Conservation (phyloP, 352 stramenopile genomes). For the Thraustochytrium striatum region DNA sequence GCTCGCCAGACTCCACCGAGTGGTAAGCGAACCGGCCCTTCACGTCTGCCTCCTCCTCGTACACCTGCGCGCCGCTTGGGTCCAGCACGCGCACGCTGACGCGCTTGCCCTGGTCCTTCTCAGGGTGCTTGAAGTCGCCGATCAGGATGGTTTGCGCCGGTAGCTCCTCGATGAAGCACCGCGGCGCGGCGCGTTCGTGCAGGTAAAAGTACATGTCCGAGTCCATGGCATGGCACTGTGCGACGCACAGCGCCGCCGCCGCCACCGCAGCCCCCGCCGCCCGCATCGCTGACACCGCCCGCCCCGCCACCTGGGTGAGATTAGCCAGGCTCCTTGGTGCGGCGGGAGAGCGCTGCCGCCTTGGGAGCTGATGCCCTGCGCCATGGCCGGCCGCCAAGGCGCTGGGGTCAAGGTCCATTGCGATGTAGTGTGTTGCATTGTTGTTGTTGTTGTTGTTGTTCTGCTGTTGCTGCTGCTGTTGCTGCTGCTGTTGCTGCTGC, state of each 20-base stretch:
- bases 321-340: no score
- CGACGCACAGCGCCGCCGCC: no score
- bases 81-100: slow-evolving; percentile 1
- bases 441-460: no score
- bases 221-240: background rate
- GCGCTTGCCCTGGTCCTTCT: no score
- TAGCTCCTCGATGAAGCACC: slow-evolving; percentile 40
- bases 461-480: no score
- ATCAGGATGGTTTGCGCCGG: slow-evolving; percentile 20
- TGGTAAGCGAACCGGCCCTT: slow-evolving; percentile 37
- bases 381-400: no score
- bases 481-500: no score
- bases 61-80: slow-evolving; percentile 19
- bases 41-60: background rate
- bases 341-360: no score
- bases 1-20: slow-evolving; percentile 8
- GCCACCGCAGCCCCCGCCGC: background rate
- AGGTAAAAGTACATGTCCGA: slow-evolving; percentile 47
- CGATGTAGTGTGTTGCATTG: no score
- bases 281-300: background rate
- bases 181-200: background rate
- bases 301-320: background rate
- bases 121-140: slow-evolving; percentile 27
- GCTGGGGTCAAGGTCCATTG: no score
- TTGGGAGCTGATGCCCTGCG: no score